Evolutionary conservation across 164 flowering plant genomes (phyloP).

Genomic region (Berberis vulgaris): DNA sequence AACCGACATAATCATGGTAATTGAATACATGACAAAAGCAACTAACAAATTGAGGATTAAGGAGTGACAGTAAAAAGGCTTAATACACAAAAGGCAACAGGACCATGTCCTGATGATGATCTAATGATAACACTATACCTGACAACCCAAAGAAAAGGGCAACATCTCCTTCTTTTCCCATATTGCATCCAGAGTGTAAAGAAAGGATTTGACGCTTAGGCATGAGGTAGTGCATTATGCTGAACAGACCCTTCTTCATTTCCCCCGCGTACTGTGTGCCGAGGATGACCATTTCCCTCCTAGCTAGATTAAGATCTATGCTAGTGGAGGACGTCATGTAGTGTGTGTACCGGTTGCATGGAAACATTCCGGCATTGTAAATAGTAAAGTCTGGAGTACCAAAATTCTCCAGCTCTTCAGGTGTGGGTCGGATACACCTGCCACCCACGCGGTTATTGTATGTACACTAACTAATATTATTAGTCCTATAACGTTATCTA

Average conservation of each 20-base stretch:
- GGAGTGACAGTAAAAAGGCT: neutral
- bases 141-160: slow-evolving; percentile 99
- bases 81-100: no score
- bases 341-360: slow-evolving; percentile 98
- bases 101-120: neutral
- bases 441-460: slow-evolving; percentile 43
- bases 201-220: slow-evolving; percentile 95
- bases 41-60: neutral
- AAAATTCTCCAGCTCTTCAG: slow-evolving; percentile 94
- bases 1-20: neutral
- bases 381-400: slow-evolving; percentile 99
- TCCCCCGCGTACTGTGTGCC: slow-evolving; percentile 99
- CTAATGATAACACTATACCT: slow-evolving; percentile 44
- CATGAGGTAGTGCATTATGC: slow-evolving; percentile 99
- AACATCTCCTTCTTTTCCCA: slow-evolving; percentile 98
- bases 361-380: slow-evolving; percentile 98
- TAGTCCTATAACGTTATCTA: no score
- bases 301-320: slow-evolving; percentile 81
- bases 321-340: slow-evolving; percentile 99
- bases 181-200: slow-evolving; percentile 95
- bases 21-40: no score
- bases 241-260: slow-evolving; percentile 97
- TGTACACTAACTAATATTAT: slow-evolving; percentile 23
- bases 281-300: slow-evolving; percentile 98
- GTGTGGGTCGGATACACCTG: slow-evolving; percentile 99